phyloP scores from a whole-genome alignment of 1,139 yeast species.

The Suhomyces anneliseae region DNA sequence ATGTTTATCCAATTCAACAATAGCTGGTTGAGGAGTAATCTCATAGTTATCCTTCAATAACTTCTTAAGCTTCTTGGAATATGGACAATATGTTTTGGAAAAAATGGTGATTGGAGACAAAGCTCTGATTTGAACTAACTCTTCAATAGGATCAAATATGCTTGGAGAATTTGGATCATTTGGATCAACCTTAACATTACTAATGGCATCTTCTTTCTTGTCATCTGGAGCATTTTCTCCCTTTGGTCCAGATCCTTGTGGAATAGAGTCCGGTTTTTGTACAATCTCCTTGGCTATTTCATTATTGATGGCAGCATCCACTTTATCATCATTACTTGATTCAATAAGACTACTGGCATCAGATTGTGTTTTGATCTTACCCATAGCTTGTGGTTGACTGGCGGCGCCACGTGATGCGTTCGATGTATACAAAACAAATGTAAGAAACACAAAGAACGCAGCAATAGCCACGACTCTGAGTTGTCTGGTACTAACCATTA shows the following conservation, averaged over 20 bases:
- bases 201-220: conserved; percentile 10
- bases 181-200: conserved; percentile 8
- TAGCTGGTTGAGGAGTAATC: conserved; percentile 67
- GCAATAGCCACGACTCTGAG: conserved; percentile 21
- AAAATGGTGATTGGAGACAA: conserved; percentile 71
- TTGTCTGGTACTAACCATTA: conserved; percentile 21
- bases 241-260: conserved; percentile 1
- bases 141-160: conserved; percentile 59
- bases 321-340: conserved; percentile 35
- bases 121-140: conserved; percentile 55
- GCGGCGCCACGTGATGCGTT: conserved; percentile 3
- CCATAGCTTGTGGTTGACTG: conserved; percentile 3
- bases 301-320: conserved; percentile 42
- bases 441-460: conserved; percentile 15
- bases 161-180: conserved; percentile 9
- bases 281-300: conserved; percentile 30
- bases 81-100: conserved; percentile 75
- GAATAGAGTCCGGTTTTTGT: conserved; percentile 5
- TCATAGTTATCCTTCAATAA: conserved; percentile 63
- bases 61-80: conserved; percentile 66
- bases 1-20: conserved; percentile 84
- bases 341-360: conserved; percentile 26
- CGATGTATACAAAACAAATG: conserved; percentile 17
- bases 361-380: neutral
- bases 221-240: conserved; percentile 9